Percentiles rank a stretch among this genome's conserved stretches.
Evolutionary conservation across 2,329 filamentous ascomycete genomes (phyloP).

Genomic region (Diatrype stigma): DNA sequence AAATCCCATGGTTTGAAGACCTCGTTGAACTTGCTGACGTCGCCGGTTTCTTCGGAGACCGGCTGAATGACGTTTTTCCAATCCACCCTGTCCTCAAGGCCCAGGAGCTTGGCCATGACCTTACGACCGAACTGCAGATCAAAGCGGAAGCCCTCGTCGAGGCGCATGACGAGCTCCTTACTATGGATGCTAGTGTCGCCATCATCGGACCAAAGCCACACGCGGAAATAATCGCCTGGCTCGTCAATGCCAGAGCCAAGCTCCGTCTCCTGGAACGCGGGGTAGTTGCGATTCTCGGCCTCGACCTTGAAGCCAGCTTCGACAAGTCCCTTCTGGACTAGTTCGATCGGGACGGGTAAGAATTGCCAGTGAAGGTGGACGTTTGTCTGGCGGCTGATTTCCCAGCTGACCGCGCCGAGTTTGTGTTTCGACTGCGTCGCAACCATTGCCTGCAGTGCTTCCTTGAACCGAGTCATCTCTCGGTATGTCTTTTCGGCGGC

Average conservation of each 20-base stretch:
- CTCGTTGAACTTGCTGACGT: conserved; percentile 74
- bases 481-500: conserved; percentile 58
- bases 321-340: conserved; percentile 69
- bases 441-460: conserved; percentile 76
- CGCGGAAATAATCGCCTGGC: conserved; percentile 68
- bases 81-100: conserved; percentile 70
- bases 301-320: conserved; percentile 87
- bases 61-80: conserved; percentile 85
- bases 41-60: conserved; percentile 70
- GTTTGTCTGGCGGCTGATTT: conserved; percentile 76
- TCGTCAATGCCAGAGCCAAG: conserved; percentile 48
- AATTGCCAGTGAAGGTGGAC: conserved; percentile 95
- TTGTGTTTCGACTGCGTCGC: conserved; percentile 46
- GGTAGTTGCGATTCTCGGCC: conserved; percentile 67
- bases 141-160: conserved; percentile 71
- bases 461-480: conserved; percentile 82
- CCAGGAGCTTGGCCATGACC: conserved; percentile 83
- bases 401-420: conserved; percentile 85
- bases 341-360: conserved; percentile 66
- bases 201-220: conserved; percentile 71
- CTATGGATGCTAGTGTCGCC: conserved; percentile 54
- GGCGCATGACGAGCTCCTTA: conserved; percentile 68
- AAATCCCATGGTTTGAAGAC: conserved; percentile 89
- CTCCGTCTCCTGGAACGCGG: conserved; percentile 45
- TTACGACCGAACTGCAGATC: conserved; percentile 86